Base-by-base conservation (phyloP, 1,139 yeast genomes). In the Candida pseudoviswanathii region DNA sequence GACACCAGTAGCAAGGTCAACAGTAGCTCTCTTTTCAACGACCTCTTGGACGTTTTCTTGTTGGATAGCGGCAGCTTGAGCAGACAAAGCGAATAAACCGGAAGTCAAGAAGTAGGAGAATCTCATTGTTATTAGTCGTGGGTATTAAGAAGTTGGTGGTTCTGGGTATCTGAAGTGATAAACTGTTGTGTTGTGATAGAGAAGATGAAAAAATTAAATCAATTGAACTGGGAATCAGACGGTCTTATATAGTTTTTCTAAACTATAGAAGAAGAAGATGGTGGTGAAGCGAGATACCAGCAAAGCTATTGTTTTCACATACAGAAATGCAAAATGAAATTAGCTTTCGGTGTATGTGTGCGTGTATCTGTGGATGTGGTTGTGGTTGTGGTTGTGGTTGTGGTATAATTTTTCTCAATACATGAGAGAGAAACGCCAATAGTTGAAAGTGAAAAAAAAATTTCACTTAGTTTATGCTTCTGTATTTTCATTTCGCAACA, bases 11-110 rank as follows among this genome's bases (percentile, higher is more conserved):
- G 41, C 44, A 8, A 45, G 7, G 22, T 25, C 42, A 22, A 31
- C 37, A 24, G 30, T 11, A 8, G 42, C 42, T 43, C 47, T 44
- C 38, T 44, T 44, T 16, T 22, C 43, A 39, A 27, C 34, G 21
- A 36, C 45, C 8, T 5, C 44, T n/a, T 25, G 11, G 25, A 7
- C 27, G 5, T 16, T 11, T 21, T 38, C 39, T 31, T 24, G 47
- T 31, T 24, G 37, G 7, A 44, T 44, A 32, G 26, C 41, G 31
- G 42, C 42, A 39, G 47, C 47, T 38, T 44, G 43, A 25, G 47
- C 31, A 25, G 43, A 38, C 32, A 44, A 38, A 39, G 43, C 47
- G 27, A 38, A 38, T 31, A 39, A 39, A 38, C 39, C 47, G 8
- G 32, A 25, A 11, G 43, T 11, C 16, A 44, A 38, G 26, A 33